Evolutionary conservation across 1,284 basidiomycete genomes (phyloP).

Genomic region (Irpex sp.): DNA sequence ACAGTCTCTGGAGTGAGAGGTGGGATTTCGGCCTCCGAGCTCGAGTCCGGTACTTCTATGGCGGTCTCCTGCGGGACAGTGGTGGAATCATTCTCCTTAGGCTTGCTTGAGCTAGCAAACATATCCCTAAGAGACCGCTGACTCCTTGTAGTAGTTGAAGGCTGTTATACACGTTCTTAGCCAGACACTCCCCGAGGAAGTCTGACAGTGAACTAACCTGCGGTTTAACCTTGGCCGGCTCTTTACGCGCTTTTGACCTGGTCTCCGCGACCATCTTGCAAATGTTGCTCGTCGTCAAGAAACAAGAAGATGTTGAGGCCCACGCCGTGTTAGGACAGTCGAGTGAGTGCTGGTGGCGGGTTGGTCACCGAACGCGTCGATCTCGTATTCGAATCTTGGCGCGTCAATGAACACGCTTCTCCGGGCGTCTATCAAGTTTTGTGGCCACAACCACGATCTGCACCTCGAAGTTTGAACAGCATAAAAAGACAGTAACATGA

Average conservation of each 20-base stretch:
- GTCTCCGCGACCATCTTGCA: constrained; percentile 5
- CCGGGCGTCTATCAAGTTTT: neutral
- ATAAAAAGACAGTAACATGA: neutral
- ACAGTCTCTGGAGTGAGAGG: neutral
- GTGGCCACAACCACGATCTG: too few relatives aligned
- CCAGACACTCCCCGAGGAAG: neutral
- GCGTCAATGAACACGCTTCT: neutral
- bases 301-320: neutral
- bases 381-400: constrained; percentile 1
- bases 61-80: neutral
- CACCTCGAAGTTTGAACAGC: too few relatives aligned
- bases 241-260: constrained; percentile 4
- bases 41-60: neutral
- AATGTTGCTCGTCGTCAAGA: neutral
- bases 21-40: neutral
- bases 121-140: constrained; percentile 14
- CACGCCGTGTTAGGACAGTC: too few relatives aligned
- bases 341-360: neutral
- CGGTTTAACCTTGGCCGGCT: constrained; percentile 1
- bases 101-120: constrained; percentile 7
- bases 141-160: neutral
- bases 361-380: constrained; percentile 4
- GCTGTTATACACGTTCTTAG: neutral
- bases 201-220: neutral
- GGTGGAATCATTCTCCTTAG: neutral